A percentile compares a stretch with the other conserved stretches of the same genome.
phyloP scores from a whole-genome alignment of 2,329 filamentous ascomycete genomes.

The Septoria petroselini region DNA sequence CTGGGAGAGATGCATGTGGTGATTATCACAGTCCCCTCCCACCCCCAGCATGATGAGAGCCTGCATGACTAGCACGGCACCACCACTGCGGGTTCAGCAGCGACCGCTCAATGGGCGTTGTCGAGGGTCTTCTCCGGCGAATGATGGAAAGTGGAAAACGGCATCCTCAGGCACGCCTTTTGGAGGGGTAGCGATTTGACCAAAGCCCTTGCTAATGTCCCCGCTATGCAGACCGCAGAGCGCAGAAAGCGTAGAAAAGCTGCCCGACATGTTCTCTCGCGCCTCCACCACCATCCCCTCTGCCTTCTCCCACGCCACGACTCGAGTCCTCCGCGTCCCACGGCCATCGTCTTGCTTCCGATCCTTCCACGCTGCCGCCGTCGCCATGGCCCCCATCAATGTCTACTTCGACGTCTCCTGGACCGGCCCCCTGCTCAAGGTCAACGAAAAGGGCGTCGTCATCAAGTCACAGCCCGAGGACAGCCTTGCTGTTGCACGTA shows the following conservation, averaged over 20 bases:
- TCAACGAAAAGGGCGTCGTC: constrained; percentile 55
- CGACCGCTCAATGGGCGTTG: neutral
- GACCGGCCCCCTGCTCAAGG: constrained; percentile 66
- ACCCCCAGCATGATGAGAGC: neutral
- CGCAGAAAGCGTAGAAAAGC: too few relatives aligned
- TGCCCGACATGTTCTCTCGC: neutral
- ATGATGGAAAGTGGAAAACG: neutral
- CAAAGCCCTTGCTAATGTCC: constrained; percentile 6
- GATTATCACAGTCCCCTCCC: neutral
- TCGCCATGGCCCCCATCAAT: constrained; percentile 68
- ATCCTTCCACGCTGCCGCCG: constrained; percentile 62
- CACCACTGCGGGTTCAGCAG: constrained; percentile 6
- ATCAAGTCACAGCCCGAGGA: constrained; percentile 38
- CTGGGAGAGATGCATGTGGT: too few relatives aligned
- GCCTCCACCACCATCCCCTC: too few relatives aligned
- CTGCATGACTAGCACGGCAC: too few relatives aligned
- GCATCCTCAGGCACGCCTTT: neutral
- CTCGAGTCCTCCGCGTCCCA: too few relatives aligned
- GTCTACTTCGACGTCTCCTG: constrained; percentile 55
- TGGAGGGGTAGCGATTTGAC: constrained; percentile 5
- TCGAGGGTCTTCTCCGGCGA: constrained; percentile 5
- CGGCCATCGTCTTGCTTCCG: constrained; percentile 42
- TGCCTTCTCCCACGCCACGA: too few relatives aligned
- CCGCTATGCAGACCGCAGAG: too few relatives aligned
- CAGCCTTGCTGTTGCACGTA: neutral